Evolutionary conservation across 169 alveolate genomes (phyloP).

Genomic region (Cryptosporidium viatorum): DNA sequence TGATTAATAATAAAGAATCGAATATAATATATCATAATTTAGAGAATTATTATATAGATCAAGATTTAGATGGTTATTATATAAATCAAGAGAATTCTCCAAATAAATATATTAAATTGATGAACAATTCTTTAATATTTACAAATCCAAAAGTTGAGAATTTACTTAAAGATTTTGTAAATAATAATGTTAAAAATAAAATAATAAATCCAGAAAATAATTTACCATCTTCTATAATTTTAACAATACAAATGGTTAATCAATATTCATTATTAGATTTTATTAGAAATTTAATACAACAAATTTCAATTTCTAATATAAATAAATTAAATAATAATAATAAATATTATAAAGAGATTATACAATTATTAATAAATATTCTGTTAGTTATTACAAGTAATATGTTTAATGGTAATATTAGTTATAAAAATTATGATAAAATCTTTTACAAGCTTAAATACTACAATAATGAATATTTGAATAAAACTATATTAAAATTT

Average conservation of each 20-base stretch:
- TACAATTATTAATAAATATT: not conserved
- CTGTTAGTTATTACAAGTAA: not conserved
- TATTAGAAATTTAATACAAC: conserved; percentile 14
- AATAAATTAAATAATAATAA: not conserved
- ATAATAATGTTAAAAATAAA: not conserved
- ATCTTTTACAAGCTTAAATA: not conserved
- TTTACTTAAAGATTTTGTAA: not conserved
- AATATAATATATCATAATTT: not conserved
- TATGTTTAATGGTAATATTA: not conserved
- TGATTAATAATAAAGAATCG: conserved; percentile 11
- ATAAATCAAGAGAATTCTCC: not conserved
- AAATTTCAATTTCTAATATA: not conserved
- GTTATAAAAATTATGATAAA: not conserved
- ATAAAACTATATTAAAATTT: conserved; percentile 24
- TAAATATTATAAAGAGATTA: not conserved
- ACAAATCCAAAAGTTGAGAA: not conserved
- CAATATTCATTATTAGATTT: conserved; percentile 49
- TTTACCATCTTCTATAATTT: not conserved
- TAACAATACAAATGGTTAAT: conserved; percentile 23
- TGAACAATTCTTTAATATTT: not conserved
- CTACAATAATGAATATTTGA: not conserved
- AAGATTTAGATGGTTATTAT: not conserved
- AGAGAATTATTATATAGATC: not conserved
- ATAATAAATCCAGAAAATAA: not conserved
- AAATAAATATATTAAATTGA: not conserved